phyloP scores from a whole-genome alignment of 1,284 basidiomycete genomes.

The Inonotus hispidus region DNA sequence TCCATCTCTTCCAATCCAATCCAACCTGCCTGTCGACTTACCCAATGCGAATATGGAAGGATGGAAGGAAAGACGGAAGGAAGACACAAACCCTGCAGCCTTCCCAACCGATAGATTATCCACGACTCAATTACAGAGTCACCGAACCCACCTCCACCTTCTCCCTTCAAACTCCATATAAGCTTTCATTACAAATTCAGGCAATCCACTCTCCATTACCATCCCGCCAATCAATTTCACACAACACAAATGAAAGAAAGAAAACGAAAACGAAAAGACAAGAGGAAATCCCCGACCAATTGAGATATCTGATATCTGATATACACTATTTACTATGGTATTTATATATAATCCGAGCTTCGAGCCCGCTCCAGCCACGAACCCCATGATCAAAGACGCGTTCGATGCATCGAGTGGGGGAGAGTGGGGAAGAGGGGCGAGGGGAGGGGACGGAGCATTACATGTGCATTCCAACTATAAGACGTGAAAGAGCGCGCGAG shows the following conservation, averaged over 20 bases:
- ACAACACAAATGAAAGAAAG: too few species aligned
- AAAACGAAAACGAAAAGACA: background rate
- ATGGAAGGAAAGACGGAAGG: too few species aligned
- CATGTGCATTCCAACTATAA: conserved; percentile 2
- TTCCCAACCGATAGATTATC: too few species aligned
- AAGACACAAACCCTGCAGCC: too few species aligned
- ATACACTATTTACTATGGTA: conserved; percentile 15
- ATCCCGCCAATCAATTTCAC: too few species aligned
- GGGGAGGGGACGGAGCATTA: background rate
- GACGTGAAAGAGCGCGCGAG: background rate
- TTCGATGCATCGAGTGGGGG: background rate
- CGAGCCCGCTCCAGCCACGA: background rate
- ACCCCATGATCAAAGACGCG: background rate
- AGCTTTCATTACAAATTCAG: background rate
- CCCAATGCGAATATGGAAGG: too few species aligned
- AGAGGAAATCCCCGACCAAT: background rate
- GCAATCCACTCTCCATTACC: background rate
- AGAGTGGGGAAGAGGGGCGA: too few species aligned
- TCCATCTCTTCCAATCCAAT: too few species aligned
- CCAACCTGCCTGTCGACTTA: too few species aligned
- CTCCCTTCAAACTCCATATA: too few species aligned
- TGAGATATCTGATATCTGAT: background rate
- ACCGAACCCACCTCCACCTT: too few species aligned
- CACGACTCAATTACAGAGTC: too few species aligned
- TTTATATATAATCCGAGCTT: background rate